phyloP scores from a whole-genome alignment of 306 rosid species.

The barrel medic (Medicago truncatula) region MtrunA17r5.0-ANR NC_053044.1:44022501-44023000 shows the following conservation, averaged over 20 bases:
- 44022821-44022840: neutral
- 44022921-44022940: neutral
- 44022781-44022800: neutral
- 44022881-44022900: neutral
- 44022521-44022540: neutral
- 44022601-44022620: neutral
- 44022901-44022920: constrained; percentile 9
- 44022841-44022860: neutral
- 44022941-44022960: constrained; percentile 7
- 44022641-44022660: neutral
- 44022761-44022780: neutral
- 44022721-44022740: neutral
- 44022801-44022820: neutral
- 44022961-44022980: neutral
- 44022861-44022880: neutral
- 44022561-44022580: too few relatives aligned
- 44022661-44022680: neutral
- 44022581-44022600: neutral
- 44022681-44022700: neutral
- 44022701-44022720: neutral
- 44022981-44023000: constrained; percentile 22
- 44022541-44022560: neutral
- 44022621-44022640: neutral
- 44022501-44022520: neutral
- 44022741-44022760: neutral